Conservation (phyloP, 805 yeast species). For the Candida sonorensis region DNA sequence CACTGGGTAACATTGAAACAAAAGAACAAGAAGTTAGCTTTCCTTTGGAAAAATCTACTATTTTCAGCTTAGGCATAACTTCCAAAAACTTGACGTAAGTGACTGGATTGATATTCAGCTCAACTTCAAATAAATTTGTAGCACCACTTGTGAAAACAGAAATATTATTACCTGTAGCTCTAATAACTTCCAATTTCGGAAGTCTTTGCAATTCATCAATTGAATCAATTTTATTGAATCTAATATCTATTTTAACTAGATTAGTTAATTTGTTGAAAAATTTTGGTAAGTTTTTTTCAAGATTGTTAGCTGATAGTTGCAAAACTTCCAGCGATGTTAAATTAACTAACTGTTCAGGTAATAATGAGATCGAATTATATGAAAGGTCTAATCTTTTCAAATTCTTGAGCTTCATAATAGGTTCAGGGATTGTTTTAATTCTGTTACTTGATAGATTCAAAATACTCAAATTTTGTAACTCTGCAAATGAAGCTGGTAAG, state of each 20-base stretch:
- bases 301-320: constrained; percentile 66
- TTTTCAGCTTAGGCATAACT: constrained; percentile 52
- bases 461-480: constrained; percentile 44
- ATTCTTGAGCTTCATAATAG: constrained; percentile 51
- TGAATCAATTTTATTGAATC: constrained; percentile 57
- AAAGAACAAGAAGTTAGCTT: constrained; percentile 73
- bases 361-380: constrained; percentile 57
- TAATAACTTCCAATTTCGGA: constrained; percentile 62
- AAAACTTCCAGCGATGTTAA: constrained; percentile 59
- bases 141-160: constrained; percentile 62
- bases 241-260: constrained; percentile 67
- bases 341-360: constrained; percentile 59
- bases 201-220: constrained; percentile 50
- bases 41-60: constrained; percentile 74
- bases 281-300: constrained; percentile 45
- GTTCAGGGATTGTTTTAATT: constrained; percentile 56
- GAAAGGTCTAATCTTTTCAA: constrained; percentile 71
- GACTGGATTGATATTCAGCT: constrained; percentile 78
- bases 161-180: constrained; percentile 69
- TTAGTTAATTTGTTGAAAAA: constrained; percentile 46
- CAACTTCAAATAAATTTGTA: constrained; percentile 57
- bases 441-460: constrained; percentile 79
- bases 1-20: constrained; percentile 50
- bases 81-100: constrained; percentile 56
- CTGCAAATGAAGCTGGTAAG: constrained; percentile 57